Evolutionary conservation across 306 rosid species (phyloP), one percentile per base, ranked within the genome.

Genomic region (Begonia fuchsioides): DNA sequence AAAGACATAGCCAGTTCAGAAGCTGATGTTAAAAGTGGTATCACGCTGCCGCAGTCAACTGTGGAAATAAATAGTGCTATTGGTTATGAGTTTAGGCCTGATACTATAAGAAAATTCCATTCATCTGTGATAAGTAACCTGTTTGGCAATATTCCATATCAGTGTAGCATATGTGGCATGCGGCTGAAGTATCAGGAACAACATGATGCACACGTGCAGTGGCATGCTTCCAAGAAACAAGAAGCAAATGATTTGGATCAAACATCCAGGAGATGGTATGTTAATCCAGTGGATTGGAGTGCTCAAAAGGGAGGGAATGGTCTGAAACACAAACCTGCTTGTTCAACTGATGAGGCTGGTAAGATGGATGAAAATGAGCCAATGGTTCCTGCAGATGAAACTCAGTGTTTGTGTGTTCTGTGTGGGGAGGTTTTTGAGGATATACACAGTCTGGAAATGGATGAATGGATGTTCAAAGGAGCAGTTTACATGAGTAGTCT

Each of bases 391-490:
- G 78, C 86, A 41, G 93, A 87, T 45, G 96, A 87, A 72, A 75
- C 50, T 53, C 93, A 80, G 19, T 83, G 79, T 60, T 79, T 63
- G 18, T 87, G 94, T 66, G 57, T 76, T 44, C 64, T 83, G 60
- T 87, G 96, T 55, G 94, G 96, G 16, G 79, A 78, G 58, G 60
- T 76, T 57, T 87, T 87, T 65, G 96, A 87, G 76, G 96, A 87
- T 56, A 44, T 78, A 26, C 83, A 75, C 58, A 62, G 77, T 53
- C 78, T 60, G 54, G 88, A 83, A 56, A 71, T 50, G 54, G 72
- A 59, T 13, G 74, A 67, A 49, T 87, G 94, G 98, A 73, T 87
- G 94, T 83, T 83, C 86, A 80, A 70, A 56, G 93, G 80, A 58
- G 94, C 93, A 20, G 53, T 43, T 48, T 68, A 73, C 65, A 12